Base-by-base conservation (phyloP, 1,284 basidiomycete species). In the Ganoderma meredithae region DNA sequence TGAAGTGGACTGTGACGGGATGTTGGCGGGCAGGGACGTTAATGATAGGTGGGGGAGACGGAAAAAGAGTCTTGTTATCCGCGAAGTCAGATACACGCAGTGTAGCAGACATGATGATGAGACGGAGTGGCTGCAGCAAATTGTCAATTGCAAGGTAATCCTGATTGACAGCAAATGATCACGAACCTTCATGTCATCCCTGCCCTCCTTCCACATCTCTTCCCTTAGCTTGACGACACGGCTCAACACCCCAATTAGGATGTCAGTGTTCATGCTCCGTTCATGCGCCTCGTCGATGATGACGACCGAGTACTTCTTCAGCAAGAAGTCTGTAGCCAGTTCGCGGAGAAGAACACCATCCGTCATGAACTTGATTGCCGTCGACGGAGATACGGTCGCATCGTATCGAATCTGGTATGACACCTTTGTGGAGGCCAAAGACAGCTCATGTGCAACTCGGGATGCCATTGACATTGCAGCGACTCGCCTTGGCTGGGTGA, bases 41-140 rank as follows among this genome's bases (percentile, higher is more conserved):
- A 78, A 99, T 92, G 62, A 99, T 88, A 0, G 98, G 98, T 17
- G 98, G 97, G 6, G 95, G 90, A 0, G 83, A 84, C 0, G 90
- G 72, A 81, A 99, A 99, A 2, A 99, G 84, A 0, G 88, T 88
- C 60, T 83, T 86, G 81, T 99, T 99, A 70, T 93, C 89, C 0
- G 93, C 91, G 76, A 99, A 99, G 80, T 99, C 98, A 63, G 90
- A 89, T 31, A 99, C 93, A 33, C 97, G 94, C 7, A 99, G 87
- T 0, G 98, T 99, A 1, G 98, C 98, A 52, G 97, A 99, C 98
- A 99, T 99, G 82, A 99, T 98, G 70, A 99, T 90, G 53, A 99
- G 85, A 13, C 98, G 90, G 8, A 99, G 82, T 12, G 97, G 97
- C 86, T 95, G 74, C 2, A 41, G 62, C 1, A 59, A 70, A n/a